These are phyloP conservation scores for Pseudogymnoascus sp. DNA, from an alignment of 2,329 filamentous ascomycete species.

Conservation along the genomic window DNA sequence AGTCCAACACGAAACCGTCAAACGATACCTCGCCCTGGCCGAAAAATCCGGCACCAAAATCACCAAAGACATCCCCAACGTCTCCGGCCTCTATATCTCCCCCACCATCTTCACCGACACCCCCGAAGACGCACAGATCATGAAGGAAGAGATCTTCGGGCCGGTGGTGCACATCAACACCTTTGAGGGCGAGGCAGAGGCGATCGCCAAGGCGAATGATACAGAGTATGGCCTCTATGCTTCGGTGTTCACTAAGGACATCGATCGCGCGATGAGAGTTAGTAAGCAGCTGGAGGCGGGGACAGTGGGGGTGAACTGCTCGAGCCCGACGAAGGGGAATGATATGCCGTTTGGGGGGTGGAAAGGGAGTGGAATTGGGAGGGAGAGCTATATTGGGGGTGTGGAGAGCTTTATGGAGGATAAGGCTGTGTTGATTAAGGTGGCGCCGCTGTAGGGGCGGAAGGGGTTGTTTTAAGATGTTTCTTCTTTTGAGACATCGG, in stretches of 20 bases:
- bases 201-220: constrained; percentile 53
- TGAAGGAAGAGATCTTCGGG: constrained; percentile 52
- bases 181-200: constrained; percentile 50
- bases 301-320: constrained; percentile 30
- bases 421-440: constrained; percentile 22
- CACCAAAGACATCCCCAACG: neutral
- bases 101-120: constrained; percentile 20
- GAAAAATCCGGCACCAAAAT: constrained; percentile 11
- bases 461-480: neutral
- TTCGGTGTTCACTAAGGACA: constrained; percentile 52
- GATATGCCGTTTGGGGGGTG: constrained; percentile 25
- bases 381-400: constrained; percentile 18
- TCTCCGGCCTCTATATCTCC: constrained; percentile 18
- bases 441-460: constrained; percentile 8
- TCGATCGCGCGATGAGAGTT: constrained; percentile 40
- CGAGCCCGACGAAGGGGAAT: constrained; percentile 14
- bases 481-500: neutral
- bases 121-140: constrained; percentile 9
- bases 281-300: constrained; percentile 46
- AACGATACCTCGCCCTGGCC: constrained; percentile 18
- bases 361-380: constrained; percentile 21
- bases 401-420: constrained; percentile 24
- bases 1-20: constrained; percentile 20
- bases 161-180: constrained; percentile 49
- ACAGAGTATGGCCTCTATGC: constrained; percentile 56